Percentiles rank a stretch among this genome's conserved stretches.
Evolutionary conservation across 1,139 yeast species (phyloP).

Genomic region (Candida buenavistaensis): DNA sequence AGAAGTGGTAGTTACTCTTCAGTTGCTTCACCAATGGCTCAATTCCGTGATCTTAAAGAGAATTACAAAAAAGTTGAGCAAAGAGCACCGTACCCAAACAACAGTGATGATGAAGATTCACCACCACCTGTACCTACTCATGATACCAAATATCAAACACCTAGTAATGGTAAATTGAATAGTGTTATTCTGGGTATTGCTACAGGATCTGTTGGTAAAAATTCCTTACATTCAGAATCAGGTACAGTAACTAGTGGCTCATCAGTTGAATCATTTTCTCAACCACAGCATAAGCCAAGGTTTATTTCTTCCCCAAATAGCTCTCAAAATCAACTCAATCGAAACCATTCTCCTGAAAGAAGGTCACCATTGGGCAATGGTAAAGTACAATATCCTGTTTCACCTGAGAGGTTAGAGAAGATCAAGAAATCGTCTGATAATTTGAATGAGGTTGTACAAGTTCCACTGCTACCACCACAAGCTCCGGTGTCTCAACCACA

Average conservation of each 20-base stretch:
- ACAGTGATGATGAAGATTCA: conserved; percentile 18
- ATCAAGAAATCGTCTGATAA: conserved; percentile 7
- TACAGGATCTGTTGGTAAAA: conserved; percentile 14
- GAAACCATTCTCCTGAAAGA: conserved; percentile 14
- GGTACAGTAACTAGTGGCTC: conserved; percentile 21
- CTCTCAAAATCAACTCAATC: conserved; percentile 30
- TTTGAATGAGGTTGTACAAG: conserved; percentile 2
- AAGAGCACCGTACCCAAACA: conserved; percentile 9
- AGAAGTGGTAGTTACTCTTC: conserved; percentile 42
- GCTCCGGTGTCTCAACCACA: conserved; percentile 13
- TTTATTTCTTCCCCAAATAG: conserved; percentile 37
- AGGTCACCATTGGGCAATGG: conserved; percentile 11
- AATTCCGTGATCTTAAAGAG: conserved; percentile 53
- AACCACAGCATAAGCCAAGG: conserved; percentile 24
- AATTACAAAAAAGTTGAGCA: conserved; percentile 31
- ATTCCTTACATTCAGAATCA: conserved; percentile 29
- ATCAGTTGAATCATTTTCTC: conserved; percentile 9
- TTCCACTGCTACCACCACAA: conserved; percentile 9
- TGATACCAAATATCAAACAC: conserved; percentile 9
- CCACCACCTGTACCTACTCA: conserved; percentile 26
- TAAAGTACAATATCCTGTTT: conserved; percentile 15
- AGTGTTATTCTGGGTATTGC: conserved; percentile 22
- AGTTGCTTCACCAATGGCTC: conserved; percentile 51
- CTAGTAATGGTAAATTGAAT: conserved; percentile 16
- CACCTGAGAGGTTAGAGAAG: conserved; percentile 12